These are phyloP conservation scores for Rhodomyrtus psidioides DNA, from an alignment of 441 rosid species.

Conservation along the genomic window DNA sequence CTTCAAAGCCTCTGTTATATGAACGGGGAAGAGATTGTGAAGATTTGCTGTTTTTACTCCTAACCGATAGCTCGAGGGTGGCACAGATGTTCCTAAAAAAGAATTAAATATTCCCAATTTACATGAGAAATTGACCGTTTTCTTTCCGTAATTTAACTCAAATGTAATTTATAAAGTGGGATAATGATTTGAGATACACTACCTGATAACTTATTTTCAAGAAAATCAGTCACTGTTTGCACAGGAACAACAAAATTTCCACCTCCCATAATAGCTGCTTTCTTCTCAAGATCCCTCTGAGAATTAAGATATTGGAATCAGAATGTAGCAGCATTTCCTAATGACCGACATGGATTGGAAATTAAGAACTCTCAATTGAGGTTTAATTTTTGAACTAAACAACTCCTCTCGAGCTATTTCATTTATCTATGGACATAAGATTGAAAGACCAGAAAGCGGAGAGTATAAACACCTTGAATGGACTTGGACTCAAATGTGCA, in stretches of 20 bases:
- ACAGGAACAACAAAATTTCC: slow-evolving; percentile 75
- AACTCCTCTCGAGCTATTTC: neutral
- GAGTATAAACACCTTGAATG: neutral
- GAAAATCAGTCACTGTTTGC: slow-evolving; percentile 77
- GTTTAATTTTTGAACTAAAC: neutral
- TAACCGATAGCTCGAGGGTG: slow-evolving; percentile 83
- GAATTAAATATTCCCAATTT: slow-evolving; percentile 5
- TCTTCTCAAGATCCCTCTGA: slow-evolving; percentile 83
- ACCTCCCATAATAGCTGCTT: slow-evolving; percentile 87
- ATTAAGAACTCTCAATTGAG: neutral
- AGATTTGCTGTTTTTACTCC: slow-evolving; percentile 81
- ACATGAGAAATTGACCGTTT: neutral
- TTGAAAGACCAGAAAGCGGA: neutral
- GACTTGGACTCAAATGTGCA: neutral
- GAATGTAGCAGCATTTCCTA: neutral
- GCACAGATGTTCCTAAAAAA: slow-evolving; percentile 47
- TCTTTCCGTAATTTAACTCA: neutral
- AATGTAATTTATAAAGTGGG: neutral
- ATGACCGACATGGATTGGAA: neutral
- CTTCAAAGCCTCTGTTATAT: slow-evolving; percentile 66
- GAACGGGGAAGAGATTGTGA: slow-evolving; percentile 66
- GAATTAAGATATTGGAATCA: slow-evolving; percentile 6
- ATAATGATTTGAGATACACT: neutral
- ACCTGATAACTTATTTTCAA: slow-evolving; percentile 70
- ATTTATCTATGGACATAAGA: neutral